Evolutionary conservation across 1,284 basidiomycete genomes (phyloP), one percentile per base, ranked within the genome.

Genomic region (Leccinum solheimii): DNA sequence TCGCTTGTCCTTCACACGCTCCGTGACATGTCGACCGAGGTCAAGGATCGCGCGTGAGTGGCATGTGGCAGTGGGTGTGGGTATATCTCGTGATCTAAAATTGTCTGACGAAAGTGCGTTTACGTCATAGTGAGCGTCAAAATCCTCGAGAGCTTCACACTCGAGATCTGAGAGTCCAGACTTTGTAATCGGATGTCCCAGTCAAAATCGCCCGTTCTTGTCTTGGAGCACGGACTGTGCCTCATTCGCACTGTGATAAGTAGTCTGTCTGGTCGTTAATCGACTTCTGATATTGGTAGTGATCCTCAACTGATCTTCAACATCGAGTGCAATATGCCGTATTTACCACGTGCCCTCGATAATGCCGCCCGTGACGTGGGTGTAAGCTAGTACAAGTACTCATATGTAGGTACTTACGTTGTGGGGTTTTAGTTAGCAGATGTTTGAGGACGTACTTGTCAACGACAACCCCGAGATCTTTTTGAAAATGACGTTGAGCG

Each of bases 251-350:
- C 27, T 40, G 26, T 49, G 55, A 51, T 56, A 56, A 56, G 49
- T 50, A 58, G 56, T 59, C 48, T 62, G 30, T 45, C 54, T 52
- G 50, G 53, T 62, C 62, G 69, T 68, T 61, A 63, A 74, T 74
- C 61, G 54, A n/a, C 68, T 72, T 74, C 65, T 57, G 48, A 67
- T 58, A 49, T 16, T 56, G 58, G 69, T 32, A 74, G 68, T 68
- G 67, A 71, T 71, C 69, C 71, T 72, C 72, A 64, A 72, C 62
- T 64, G 69, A 74, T 73, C 67, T 69, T 69, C 69, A 62, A 53
- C 54, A 43, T 66, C 60, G 49, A 56, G 53, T 40, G 14, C 45
- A 21, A 27, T 55, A 52, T 69, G 67, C 67, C 63, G 67, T 64
- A 67, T 55, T 26, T 55, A 3, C 55, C 63, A 68, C 66, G 62